Evolutionary conservation across 163 green algal species (phyloP), one percentile per base, ranked within the genome.

Genomic region (Chlorella variabilis): DNA sequence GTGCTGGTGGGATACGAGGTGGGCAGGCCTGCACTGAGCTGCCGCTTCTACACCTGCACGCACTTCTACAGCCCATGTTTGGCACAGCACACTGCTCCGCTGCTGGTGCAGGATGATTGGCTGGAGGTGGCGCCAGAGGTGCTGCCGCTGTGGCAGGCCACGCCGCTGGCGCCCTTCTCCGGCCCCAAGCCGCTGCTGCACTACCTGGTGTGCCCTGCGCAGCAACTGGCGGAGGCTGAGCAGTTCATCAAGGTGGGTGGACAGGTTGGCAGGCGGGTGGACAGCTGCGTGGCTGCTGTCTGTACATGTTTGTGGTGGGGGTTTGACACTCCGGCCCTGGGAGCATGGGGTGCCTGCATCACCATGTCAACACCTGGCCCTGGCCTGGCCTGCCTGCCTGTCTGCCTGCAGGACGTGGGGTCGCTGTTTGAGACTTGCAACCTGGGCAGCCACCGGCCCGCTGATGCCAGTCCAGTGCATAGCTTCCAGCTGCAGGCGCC

Each of bases 1-100:
- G 41, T 81, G 39, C 42, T 71, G 23, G 41, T 81, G 2, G 75
- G 75, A 7, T 81, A 66, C n/a, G 59, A 81, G 61, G 75, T 81
- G 61, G 25, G 68, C n/a, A n/a, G n/a, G n/a, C n/a, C n/a, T n/a
- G 15, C 23, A 6, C 21, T n/a, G 45, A 15, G 45, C 45, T 3
- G 31, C 51, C 51, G 23, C 56, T 21, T 18, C 6, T 77, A 29
- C n/a, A 3, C 15, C 23, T 39, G 39, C 42, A 59, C 18, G 17
- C 42, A 21, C 0, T 41, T 36, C 15, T 62, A 27, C 15, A 8
- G 41, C 25, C 27, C 21, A 20, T 3, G 15, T 59, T 3, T 17
- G 42, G 68, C 41, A 25, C 15, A 18, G 15, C 25, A 41, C 25
- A 29, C 34, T 66, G 20, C 29, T 77, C 31, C 1, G 41, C 23